A percentile compares a stretch with the other conserved stretches of the same genome.
These are phyloP conservation scores for Coprinellus micaceus DNA, from an alignment of 768 basidiomycete species.

Conservation along the genomic window DNA sequence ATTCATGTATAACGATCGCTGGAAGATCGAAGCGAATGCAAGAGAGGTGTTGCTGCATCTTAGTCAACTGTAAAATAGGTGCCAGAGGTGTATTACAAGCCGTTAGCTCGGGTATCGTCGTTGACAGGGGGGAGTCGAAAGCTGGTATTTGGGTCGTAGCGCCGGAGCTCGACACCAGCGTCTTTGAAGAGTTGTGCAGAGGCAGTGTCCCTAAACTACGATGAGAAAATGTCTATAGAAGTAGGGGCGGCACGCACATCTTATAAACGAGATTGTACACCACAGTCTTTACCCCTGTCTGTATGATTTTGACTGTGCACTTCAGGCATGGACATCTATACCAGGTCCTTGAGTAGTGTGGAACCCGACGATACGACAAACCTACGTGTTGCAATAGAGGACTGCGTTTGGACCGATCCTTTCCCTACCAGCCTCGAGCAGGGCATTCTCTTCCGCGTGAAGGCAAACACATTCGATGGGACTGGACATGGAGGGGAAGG, in stretches of 20 bases:
- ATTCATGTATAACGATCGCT: constrained; percentile 54
- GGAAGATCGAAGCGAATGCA: constrained; percentile 56
- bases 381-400: constrained; percentile 98
- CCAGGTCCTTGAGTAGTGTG: neutral
- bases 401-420: constrained; percentile 77
- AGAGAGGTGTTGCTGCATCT: constrained; percentile 29
- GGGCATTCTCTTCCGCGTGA: constrained; percentile 97
- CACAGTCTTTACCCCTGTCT: constrained; percentile 86
- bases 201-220: constrained; percentile 62
- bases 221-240: constrained; percentile 1
- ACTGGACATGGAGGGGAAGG: constrained; percentile 37
- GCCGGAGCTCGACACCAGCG: constrained; percentile 78
- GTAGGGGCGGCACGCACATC: constrained; percentile 57
- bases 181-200: constrained; percentile 75
- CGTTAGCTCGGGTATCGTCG: constrained; percentile 17
- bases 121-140: constrained; percentile 24
- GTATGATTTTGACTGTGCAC: constrained; percentile 96
- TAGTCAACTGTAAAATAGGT: neutral
- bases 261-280: constrained; percentile 95
- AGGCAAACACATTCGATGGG: constrained; percentile 86
- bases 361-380: neutral
- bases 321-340: constrained; percentile 93
- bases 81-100: neutral
- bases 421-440: constrained; percentile 91
- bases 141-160: constrained; percentile 51